A percentile compares a stretch with the other conserved stretches of the same genome.
Evolutionary conservation across 2,329 filamentous ascomycete species (phyloP).

Genomic region (Beauveria brongniartii): DNA sequence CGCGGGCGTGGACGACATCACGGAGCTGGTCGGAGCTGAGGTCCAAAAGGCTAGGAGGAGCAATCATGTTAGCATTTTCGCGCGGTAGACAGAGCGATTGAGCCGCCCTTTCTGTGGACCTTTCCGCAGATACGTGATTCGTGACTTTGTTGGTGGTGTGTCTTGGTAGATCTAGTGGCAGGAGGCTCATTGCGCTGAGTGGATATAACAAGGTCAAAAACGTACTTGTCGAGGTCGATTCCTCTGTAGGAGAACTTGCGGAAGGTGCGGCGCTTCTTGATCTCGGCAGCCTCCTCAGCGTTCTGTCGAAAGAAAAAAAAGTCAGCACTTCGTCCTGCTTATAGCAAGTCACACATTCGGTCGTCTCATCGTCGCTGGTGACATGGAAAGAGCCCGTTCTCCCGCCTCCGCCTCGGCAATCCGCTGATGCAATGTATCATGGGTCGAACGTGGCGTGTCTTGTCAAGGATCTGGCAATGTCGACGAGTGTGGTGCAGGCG

Average conservation of each 20-base stretch:
- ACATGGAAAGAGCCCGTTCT: neutral
- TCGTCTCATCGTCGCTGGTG: neutral
- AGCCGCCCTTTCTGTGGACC: neutral
- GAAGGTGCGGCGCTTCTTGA: conserved; percentile 99
- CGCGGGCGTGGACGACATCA: conserved; percentile 98
- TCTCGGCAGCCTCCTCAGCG: conserved; percentile 95
- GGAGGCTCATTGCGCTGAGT: neutral
- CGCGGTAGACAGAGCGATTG: neutral
- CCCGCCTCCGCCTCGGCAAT: neutral
- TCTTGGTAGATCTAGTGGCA: neutral
- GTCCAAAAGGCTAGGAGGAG: conserved; percentile 75
- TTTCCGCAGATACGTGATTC: neutral
- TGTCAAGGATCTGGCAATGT: neutral
- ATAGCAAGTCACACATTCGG: neutral
- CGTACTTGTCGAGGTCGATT: conserved; percentile 98
- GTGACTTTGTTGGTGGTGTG: neutral
- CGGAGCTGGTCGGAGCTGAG: conserved; percentile 97
- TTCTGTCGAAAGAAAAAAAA: conserved; percentile 49
- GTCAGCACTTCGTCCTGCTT: conserved; percentile 22
- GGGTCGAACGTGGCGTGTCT: neutral
- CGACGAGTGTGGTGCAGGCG: neutral
- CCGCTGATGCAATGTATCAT: neutral
- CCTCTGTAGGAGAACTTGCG: conserved; percentile 99
- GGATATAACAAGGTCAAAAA: conserved; percentile 17
- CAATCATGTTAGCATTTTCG: conserved; percentile 11